Conservation (phyloP, 345 rosid genomes). For the Geranium brycei region DNA sequence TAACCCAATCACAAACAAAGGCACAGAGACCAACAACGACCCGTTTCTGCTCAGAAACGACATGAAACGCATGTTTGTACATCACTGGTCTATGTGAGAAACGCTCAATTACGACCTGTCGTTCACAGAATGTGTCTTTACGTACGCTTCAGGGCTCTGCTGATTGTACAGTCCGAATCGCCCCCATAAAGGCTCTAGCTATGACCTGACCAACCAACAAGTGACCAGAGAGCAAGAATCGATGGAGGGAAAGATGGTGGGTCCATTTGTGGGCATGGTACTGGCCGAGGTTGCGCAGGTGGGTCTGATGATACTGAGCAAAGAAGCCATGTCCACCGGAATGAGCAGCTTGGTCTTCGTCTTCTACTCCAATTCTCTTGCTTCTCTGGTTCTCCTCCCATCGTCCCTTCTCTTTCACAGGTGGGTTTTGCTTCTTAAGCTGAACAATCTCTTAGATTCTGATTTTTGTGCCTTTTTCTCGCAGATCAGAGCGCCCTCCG, state of each 20-base stretch:
- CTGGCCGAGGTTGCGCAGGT: constrained; percentile 33
- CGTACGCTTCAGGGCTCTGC: too few relatives aligned
- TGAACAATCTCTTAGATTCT: neutral
- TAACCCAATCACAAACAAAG: too few relatives aligned
- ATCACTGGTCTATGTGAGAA: too few relatives aligned
- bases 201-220: too few relatives aligned
- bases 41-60: too few relatives aligned
- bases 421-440: constrained; percentile 5
- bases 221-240: neutral
- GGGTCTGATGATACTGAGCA: constrained; percentile 23
- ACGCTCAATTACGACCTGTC: too few relatives aligned
- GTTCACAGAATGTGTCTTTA: too few relatives aligned
- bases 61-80: too few relatives aligned
- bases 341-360: constrained; percentile 42
- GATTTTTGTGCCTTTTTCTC: neutral
- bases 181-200: too few relatives aligned
- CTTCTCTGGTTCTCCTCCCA: constrained; percentile 32
- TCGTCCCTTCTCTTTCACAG: constrained; percentile 21
- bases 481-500: constrained; percentile 26
- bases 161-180: too few relatives aligned
- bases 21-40: too few relatives aligned
- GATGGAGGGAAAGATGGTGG: constrained; percentile 1
- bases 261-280: constrained; percentile 33
- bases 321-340: constrained; percentile 39
- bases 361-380: constrained; percentile 37